Conservation (phyloP, 2,329 filamentous ascomycete species). For the Colletotrichum liaoningense region DNA sequence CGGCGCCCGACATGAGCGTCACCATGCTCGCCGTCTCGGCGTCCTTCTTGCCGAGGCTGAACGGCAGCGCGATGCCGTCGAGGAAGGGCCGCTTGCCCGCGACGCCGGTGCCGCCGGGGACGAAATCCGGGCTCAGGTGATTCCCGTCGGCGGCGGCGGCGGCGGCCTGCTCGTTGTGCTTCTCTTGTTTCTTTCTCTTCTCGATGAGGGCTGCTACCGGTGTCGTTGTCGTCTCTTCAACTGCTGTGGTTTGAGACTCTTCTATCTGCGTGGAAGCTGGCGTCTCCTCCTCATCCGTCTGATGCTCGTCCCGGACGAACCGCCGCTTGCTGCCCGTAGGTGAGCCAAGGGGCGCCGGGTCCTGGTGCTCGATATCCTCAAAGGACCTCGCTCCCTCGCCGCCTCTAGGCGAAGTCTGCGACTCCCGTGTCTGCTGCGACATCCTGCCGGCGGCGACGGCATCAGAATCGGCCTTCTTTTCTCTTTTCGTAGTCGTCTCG, state of each 20-base stretch:
- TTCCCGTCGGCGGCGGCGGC: conserved; percentile 51
- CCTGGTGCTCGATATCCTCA: conserved; percentile 53
- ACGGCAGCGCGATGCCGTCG: conserved; percentile 78
- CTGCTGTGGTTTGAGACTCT: conserved; percentile 35
- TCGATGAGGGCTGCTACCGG: conserved; percentile 57
- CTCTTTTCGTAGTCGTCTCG: conserved; percentile 74
- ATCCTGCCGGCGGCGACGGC: conserved; percentile 34
- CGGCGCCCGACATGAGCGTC: conserved; percentile 65
- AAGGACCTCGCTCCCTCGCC: conserved; percentile 56
- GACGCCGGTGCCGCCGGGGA: conserved; percentile 58
- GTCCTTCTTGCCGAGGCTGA: conserved; percentile 71
- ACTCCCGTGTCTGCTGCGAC: conserved; percentile 39
- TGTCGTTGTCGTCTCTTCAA: conserved; percentile 56
- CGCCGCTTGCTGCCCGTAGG: conserved; percentile 55
- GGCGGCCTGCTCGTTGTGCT: conserved; percentile 35
- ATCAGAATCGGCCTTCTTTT: conserved; percentile 59
- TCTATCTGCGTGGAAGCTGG: conserved; percentile 35
- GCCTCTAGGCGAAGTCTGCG: conserved; percentile 47
- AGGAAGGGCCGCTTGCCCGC: conserved; percentile 74
- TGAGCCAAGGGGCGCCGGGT: conserved; percentile 45
- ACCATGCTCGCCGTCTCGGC: conserved; percentile 77
- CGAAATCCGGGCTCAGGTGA: conserved; percentile 55
- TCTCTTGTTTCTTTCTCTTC: conserved; percentile 51
- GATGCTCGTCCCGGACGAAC: conserved; percentile 63
- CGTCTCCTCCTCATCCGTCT: conserved; percentile 49